These are phyloP conservation scores for Berberis vulgaris DNA, from an alignment of 164 flowering plant species.

Conservation along the genomic window DNA sequence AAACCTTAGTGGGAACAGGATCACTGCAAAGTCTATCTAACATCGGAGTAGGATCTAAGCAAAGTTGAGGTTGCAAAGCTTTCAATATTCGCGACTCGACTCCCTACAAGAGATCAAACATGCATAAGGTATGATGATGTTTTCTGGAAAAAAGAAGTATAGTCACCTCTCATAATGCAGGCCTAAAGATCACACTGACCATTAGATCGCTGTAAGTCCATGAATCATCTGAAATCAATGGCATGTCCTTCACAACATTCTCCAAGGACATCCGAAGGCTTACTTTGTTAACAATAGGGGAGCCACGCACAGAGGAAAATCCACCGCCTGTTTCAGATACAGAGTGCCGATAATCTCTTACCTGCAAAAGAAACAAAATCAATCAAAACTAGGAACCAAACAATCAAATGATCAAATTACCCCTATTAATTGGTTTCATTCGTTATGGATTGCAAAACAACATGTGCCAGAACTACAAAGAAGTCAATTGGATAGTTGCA, in stretches of 20 bases:
- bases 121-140: neutral
- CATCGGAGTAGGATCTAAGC: conserved; percentile 76
- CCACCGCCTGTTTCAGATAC: conserved; percentile 33
- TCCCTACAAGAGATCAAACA: conserved; percentile 44
- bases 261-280: conserved; percentile 80
- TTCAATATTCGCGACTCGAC: conserved; percentile 84
- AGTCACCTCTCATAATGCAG: neutral
- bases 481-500: neutral
- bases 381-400: conserved; percentile 2
- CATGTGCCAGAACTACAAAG: too few relatives aligned
- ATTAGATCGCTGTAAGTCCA: conserved; percentile 97
- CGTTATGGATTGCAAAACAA: too few relatives aligned
- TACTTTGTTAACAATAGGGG: conserved; percentile 49
- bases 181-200: conserved; percentile 34
- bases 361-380: conserved; percentile 32
- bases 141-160: neutral
- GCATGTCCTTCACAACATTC: conserved; percentile 90
- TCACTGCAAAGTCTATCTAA: conserved; percentile 57
- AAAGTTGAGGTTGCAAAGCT: conserved; percentile 81
- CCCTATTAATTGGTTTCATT: too few relatives aligned
- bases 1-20: conserved; percentile 54
- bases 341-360: conserved; percentile 69
- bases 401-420: neutral
- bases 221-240: conserved; percentile 62
- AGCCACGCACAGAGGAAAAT: conserved; percentile 21